These are phyloP conservation scores for Termitomyces bulborhizus DNA, from an alignment of 768 basidiomycete genomes.

Conservation along the genomic window DNA sequence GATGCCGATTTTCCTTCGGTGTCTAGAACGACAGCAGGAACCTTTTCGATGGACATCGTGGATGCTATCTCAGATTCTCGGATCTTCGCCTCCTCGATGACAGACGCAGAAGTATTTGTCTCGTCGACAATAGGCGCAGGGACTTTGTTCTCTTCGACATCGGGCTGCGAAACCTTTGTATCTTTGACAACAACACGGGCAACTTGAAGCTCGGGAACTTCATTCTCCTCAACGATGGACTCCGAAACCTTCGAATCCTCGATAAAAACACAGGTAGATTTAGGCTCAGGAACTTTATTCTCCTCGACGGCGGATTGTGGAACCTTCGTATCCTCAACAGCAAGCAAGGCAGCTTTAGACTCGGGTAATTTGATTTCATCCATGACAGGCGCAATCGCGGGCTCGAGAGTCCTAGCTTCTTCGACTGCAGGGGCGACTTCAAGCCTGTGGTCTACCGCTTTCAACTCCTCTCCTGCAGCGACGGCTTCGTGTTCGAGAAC, in stretches of 20 bases:
- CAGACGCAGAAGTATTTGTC: background rate
- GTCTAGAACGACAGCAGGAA: background rate
- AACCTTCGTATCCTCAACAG: background rate
- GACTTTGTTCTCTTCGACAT: background rate
- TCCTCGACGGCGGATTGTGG: background rate
- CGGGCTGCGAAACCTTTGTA: background rate
- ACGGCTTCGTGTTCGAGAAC: background rate
- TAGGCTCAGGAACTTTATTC: background rate
- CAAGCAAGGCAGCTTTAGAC: background rate
- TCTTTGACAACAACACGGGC: background rate
- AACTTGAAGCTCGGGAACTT: background rate
- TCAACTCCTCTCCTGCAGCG: background rate
- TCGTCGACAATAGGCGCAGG: slow-evolving; percentile 2
- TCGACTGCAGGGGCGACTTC: background rate
- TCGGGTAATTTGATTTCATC: background rate
- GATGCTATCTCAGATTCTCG: background rate
- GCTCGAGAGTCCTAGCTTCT: background rate
- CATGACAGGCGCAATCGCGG: background rate
- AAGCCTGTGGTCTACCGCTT: background rate
- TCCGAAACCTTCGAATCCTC: background rate
- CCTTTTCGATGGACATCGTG: background rate
- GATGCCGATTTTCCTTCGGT: background rate
- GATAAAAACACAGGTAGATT: background rate
- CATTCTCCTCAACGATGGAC: background rate
- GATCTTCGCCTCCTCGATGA: background rate